Evolutionary conservation across 2,329 filamentous ascomycete genomes (phyloP).

Genomic region (Ascochyta koolunga): DNA sequence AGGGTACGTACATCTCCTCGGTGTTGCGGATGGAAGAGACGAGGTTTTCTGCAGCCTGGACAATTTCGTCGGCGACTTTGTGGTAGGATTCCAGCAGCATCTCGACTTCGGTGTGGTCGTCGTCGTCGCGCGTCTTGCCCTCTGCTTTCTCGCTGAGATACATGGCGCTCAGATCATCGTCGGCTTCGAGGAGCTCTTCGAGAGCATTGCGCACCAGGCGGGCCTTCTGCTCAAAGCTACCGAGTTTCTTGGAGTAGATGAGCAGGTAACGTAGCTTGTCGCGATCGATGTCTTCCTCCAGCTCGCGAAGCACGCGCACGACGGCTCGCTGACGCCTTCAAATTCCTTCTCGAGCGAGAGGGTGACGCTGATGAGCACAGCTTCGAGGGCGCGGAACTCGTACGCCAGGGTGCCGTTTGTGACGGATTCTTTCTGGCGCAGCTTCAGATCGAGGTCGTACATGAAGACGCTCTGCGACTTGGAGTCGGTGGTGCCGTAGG

Average conservation of each 20-base stretch:
- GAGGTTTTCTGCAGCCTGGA: constrained; percentile 90
- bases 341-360: constrained; percentile 92
- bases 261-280: constrained; percentile 90
- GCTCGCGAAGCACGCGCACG: constrained; percentile 81
- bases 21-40: constrained; percentile 96
- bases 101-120: constrained; percentile 95
- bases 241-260: constrained; percentile 92
- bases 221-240: constrained; percentile 96
- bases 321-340: constrained; percentile 89
- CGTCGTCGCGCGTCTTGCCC: constrained; percentile 73
- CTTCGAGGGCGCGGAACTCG: constrained; percentile 94
- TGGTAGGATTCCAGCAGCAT: constrained; percentile 97
- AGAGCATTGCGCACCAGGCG: constrained; percentile 93
- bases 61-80: constrained; percentile 97
- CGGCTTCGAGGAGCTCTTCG: constrained; percentile 91
- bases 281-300: constrained; percentile 95
- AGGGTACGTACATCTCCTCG: constrained; percentile 82
- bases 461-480: constrained; percentile 97
- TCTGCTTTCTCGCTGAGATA: constrained; percentile 88
- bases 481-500: constrained; percentile 91
- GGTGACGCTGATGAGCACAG: constrained; percentile 92
- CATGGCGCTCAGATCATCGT: constrained; percentile 94
- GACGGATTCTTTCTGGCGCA: constrained; percentile 75
- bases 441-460: constrained; percentile 92
- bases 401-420: constrained; percentile 71